Base-by-base conservation (phyloP, 2,329 filamentous ascomycete genomes). In the Hypoxylon sp. region DNA sequence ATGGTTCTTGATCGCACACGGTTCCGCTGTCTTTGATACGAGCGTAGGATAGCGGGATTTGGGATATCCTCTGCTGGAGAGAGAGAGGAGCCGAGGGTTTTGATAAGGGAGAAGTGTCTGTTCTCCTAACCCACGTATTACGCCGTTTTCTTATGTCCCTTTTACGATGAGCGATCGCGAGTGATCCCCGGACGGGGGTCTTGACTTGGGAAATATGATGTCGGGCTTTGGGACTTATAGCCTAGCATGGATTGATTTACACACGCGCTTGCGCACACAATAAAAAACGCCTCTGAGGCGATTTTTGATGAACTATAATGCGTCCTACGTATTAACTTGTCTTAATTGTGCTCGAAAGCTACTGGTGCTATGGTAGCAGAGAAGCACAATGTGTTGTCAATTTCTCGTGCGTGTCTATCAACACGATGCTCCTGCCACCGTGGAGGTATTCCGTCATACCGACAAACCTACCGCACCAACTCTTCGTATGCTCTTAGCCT, bases 181-280 rank as follows among this genome's bases (percentile, higher is more conserved):
- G 4, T 8, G 27, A 42, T 32, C 54, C 37, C 35, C 39, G 5
- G 58, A 17, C n/a, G 48, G 39, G 29, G 19, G 24, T 5, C 27
- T 47, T 47, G 52, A 32, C 21, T 50, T 53, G 3, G 37, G 46
- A 32, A 50, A 37, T 62, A 27, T 13, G 24, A 50, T 42, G 55
- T n/a, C 29, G 6, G 29, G 19, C 24, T 37, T 52, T 52, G 27
- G 50, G 32, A 37, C n/a, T 55, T 31, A 37, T 52, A 60, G 54
- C 55, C 27, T 55, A 50, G 56, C 55, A 50, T 64, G 37, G 21
- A 60, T 47, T 27, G 31, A 52, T 64, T 60, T 60, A 46, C 24
- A 47, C 58, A 53, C 60, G 32, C 48, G 15, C 46, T 53, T 60
- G 27, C 50, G 55, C 60, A 47, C 19, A 31, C 35, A 60, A 60